Evolutionary conservation across 1,139 yeast genomes (phyloP), one percentile per base, ranked within the genome.

Genomic region (Taphrina communis): DNA sequence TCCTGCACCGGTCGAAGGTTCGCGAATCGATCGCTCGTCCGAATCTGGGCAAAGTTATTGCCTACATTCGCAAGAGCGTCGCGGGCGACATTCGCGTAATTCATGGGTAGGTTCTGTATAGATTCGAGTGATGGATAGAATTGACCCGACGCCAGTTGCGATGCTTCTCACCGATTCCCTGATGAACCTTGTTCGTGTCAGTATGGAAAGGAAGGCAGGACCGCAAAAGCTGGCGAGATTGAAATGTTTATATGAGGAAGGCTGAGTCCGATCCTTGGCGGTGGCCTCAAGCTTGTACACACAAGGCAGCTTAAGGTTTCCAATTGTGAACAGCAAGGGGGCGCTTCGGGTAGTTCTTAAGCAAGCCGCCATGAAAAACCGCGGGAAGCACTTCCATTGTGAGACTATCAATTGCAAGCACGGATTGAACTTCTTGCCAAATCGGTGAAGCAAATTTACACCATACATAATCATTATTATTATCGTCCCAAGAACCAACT

Each of bases 1-100:
- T 94, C 98, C 78, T 90, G 96, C 57, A 96, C 92, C 55, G 97
- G 90, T 77, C 89, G 88, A 73, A 94, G 80, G 76, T 90, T 86
- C 69, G 96, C 82, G 72, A 92, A 82, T 71, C 88, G 46, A 36
- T 63, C 67, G 41, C 67, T 63, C 17, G 61, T 42, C 19, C 67
- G 60, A 36, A 63, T 63, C 61, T 53, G 61, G 4, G 55, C 52
- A 25, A 63, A 53, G 61, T 63, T 63, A 46, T 44, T 44, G 17
- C 61, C 61, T 14, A 63, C 42, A 41, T 56, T 53, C 31, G 67
- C 67, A 31, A 63, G 39, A n/a, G 67, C 57, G 35, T 63, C 67
- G 11, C 67, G 67, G 0, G 67, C 67, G 36, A 63, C 67, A 44
- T 55, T 63, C 19, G 67, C 67, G 55, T 63, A 63, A 35, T 63